Evolutionary conservation across 1,284 basidiomycete genomes (phyloP), one percentile per base, ranked within the genome.

Genomic region (Agroathelia rolfsii): DNA sequence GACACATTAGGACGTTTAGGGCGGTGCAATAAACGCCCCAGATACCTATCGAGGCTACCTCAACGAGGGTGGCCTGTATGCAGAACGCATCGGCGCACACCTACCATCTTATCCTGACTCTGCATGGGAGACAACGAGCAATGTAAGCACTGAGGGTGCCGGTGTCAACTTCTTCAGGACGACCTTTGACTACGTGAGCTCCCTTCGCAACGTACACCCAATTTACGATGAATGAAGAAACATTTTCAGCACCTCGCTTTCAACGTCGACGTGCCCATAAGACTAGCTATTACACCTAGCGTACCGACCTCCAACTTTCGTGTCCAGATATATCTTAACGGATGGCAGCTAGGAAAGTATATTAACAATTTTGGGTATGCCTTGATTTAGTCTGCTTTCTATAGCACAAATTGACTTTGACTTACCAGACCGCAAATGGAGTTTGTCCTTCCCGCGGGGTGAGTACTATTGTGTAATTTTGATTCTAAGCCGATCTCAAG

Each of bases 131-230:
- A 38, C 34, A 22, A 62, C 56, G 4, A 55, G 49, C 14, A 58
- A 63, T 20, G 36, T 61, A 5, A 30, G 49, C 23, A 56, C 56
- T 3, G 48, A 37, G 45, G 46, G 10, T 13, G 59, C 66, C 17
- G 66, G 69, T 2, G 57, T 72, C 14, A 68, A 66, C 32, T 71
- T 73, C 48, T 72, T 61, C 51, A 52, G 69, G 6, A 68, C 69
- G 1, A 61, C 58, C 3, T 71, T 74, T 41, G 45, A 58, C 36
- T 47, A 69, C 35, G 62, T 62, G 37, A 13, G 51, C 40, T 15
- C 30, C 19, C 22, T 28, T 24, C 39, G 46, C 61, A 1, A 61
- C 62, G 0, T 48, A 46, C 26, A 41, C 48, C n/a, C 53, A 55
- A n/a, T 45, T 44, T 8, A 30, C 55, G 3, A 50, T 53, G 1